These are phyloP conservation scores for Hortiboletus campestris DNA, from an alignment of 768 basidiomycete genomes.

Conservation along the genomic window DNA sequence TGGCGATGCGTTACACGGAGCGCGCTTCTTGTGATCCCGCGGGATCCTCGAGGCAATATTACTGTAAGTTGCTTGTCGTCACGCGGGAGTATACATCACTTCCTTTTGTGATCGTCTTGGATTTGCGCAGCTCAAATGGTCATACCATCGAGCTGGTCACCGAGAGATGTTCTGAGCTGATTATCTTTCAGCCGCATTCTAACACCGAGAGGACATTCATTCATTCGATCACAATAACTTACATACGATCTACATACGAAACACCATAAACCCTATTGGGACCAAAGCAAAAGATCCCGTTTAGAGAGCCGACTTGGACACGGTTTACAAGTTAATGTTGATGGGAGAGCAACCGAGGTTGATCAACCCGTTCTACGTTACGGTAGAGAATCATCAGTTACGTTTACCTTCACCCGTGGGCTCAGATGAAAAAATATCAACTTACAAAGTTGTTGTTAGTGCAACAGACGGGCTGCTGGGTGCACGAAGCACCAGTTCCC, in stretches of 20 bases:
- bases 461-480: not conserved
- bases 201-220: not conserved
- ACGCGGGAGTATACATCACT: too few species aligned
- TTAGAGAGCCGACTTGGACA: too few species aligned
- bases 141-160: not conserved
- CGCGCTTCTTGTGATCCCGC: not conserved
- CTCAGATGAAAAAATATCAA: not conserved
- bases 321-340: not conserved
- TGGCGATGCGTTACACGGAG: not conserved
- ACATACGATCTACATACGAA: not conserved
- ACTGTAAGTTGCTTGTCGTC: too few species aligned
- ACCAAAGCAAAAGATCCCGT: not conserved
- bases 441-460: not conserved
- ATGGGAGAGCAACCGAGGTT: constrained; percentile 5
- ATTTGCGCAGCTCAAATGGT: too few species aligned
- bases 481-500: not conserved
- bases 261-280: not conserved
- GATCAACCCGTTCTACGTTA: too few species aligned
- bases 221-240: not conserved
- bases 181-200: not conserved
- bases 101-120: not conserved
- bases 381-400: not conserved
- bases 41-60: not conserved
- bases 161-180: not conserved
- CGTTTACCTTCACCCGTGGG: too few species aligned